Percentiles rank a stretch among this genome's conserved stretches.
Evolutionary conservation across 306 rosid genomes (phyloP).

Genomic region (Alnus rubra): DNA sequence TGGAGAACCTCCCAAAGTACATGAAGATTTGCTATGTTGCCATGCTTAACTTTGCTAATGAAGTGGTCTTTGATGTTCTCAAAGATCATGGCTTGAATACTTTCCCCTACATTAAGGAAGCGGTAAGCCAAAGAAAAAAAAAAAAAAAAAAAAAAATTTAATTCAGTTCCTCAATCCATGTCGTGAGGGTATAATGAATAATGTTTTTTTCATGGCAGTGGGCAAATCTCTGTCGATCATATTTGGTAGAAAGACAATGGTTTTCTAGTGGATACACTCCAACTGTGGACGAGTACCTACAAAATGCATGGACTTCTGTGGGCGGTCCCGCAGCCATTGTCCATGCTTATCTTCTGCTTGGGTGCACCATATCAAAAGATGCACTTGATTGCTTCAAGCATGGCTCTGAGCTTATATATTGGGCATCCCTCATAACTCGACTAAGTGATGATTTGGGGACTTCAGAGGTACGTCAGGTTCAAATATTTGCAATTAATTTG

Average conservation of each 20-base stretch:
- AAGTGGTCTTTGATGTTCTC: slow-evolving; percentile 8
- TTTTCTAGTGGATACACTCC: slow-evolving; percentile 20
- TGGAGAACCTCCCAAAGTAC: slow-evolving; percentile 26
- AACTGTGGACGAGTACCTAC: slow-evolving; percentile 25
- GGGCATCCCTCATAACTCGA: slow-evolving; percentile 29
- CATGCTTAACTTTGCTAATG: slow-evolving; percentile 32
- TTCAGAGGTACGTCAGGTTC: slow-evolving; percentile 12
- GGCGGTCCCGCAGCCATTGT: too few species aligned
- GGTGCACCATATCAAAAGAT: not conserved
- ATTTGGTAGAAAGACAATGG: slow-evolving; percentile 38
- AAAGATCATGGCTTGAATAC: slow-evolving; percentile 12
- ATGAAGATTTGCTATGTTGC: slow-evolving; percentile 33
- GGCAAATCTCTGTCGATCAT: slow-evolving; percentile 33
- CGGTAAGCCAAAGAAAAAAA: not conserved
- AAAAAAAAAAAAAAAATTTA: not conserved
- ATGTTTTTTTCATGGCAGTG: slow-evolving; percentile 23
- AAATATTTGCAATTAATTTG: not conserved
- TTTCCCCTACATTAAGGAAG: slow-evolving; percentile 14
- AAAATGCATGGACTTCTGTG: slow-evolving; percentile 26
- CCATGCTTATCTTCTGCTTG: too few species aligned
- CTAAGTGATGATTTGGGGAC: slow-evolving; percentile 38
- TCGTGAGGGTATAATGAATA: not conserved
- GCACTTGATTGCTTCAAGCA: slow-evolving; percentile 14
- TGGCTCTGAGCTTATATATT: slow-evolving; percentile 24
- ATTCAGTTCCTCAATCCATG: not conserved